Evolutionary conservation across 768 basidiomycete species (phyloP), one percentile per base, ranked within the genome.

Genomic region (Tricholoma hemisulphureum): DNA sequence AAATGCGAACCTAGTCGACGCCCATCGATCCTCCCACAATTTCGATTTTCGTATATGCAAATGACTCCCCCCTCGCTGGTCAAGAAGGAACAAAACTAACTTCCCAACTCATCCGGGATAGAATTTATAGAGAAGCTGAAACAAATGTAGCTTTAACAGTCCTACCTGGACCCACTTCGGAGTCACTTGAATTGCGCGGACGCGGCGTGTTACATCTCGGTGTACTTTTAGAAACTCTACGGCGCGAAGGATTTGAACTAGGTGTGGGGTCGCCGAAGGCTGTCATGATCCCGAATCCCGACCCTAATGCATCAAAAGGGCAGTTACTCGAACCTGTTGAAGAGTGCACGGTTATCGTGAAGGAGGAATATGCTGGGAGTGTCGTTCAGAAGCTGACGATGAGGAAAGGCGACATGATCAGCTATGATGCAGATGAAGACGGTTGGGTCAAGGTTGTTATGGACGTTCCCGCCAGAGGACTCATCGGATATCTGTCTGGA

Each of bases 1-100:
- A 21, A 23, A 20, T 11, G 4, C 32, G 46, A n/a, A n/a, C 54
- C 14, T 61, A 66, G 63, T 65, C 79, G 2, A 80, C 79, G 0
- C 80, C 79, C 29, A 82, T 82, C 28, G 79, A 80, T 64, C 79
- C 80, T 1, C 80, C 79, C 0, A 82, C 79, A 6, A 80, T 82
- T 59, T 79, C 77, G 20, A 74, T 80, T 61, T 71, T 77, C 51
- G 67, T 82, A 2, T 72, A 79, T 58, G 74, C 80, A 51, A 80
- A 82, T 61, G 78, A 80, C 57, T 77, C 77, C 6, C 79, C 80
- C 2, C 70, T 80, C 41, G 78, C 73, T 16, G 79, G 78, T 9
- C 70, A 70, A 29, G 79, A 80, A 59, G 80, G 80, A 37, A 72
- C 70, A 6, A 82, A 80, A 63, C 74, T 82, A 49, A 82, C 80